phyloP scores from a whole-genome alignment of 805 yeast species.

The Zygosaccharomyces lentus region DNA sequence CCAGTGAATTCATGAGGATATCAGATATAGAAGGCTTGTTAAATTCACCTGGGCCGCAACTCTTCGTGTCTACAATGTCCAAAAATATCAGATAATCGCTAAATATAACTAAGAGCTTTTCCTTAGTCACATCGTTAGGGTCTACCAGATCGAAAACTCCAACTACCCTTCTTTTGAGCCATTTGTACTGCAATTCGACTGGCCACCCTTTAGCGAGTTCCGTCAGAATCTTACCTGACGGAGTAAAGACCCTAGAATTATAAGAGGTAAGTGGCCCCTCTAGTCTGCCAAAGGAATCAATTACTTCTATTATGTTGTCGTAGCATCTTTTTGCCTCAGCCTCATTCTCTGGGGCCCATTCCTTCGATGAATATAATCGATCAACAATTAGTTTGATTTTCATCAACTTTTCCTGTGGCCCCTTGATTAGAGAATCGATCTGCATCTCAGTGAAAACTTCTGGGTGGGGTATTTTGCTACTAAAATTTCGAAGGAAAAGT shows the following conservation, averaged over 20 bases:
- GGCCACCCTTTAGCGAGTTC: constrained; percentile 90
- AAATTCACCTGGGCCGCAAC: constrained; percentile 16
- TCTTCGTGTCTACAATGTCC: constrained; percentile 43
- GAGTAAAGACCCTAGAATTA: constrained; percentile 73
- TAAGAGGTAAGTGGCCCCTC: constrained; percentile 42
- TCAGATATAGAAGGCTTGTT: constrained; percentile 64
- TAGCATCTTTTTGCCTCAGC: constrained; percentile 40
- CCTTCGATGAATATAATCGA: constrained; percentile 50
- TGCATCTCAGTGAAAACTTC: constrained; percentile 45
- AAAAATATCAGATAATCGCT: constrained; percentile 74
- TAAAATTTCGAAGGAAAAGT: constrained; percentile 40
- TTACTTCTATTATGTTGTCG: constrained; percentile 54
- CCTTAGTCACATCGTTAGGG: constrained; percentile 31
- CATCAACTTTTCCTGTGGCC: constrained; percentile 62
- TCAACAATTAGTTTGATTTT: constrained; percentile 64
- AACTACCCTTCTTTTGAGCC: constrained; percentile 83
- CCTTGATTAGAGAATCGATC: constrained; percentile 58
- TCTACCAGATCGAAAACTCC: constrained; percentile 56
- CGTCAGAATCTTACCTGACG: constrained; percentile 82
- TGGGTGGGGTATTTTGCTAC: constrained; percentile 23
- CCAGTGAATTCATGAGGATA: constrained; percentile 81
- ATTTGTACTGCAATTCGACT: constrained; percentile 74
- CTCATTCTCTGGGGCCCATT: constrained; percentile 38
- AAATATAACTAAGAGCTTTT: constrained; percentile 67
- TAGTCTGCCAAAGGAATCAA: constrained; percentile 75